Evolutionary conservation across 306 rosid species (phyloP), one percentile per base, ranked within the genome.

Genomic region (Quercus robur): DNA sequence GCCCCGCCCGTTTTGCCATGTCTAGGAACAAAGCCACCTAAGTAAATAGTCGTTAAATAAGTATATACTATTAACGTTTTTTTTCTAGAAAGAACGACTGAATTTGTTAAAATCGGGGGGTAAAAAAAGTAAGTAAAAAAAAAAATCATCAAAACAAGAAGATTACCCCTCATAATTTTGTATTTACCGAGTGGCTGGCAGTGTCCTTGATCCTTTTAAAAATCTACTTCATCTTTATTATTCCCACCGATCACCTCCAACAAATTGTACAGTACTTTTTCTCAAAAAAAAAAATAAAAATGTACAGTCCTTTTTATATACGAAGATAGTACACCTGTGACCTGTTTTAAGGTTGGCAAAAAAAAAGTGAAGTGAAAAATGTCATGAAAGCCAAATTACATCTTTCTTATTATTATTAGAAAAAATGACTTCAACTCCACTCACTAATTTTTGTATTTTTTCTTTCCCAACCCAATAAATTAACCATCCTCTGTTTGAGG

Each of bases 331-430:
- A 67, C 72, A 68, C 38, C 21, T 81, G 69, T 71, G 56, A 68
- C 38, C 21, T 81, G 74, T 71, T 81, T 81, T 76, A 46, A 75
- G 74, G 67, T 75, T 28, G 63, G 59, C 74, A 73, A 75, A 76
- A 75, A 75, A 76, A 76, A 75, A 78, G 31, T 26, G 57, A 33
- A 13, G 1, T 63, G 54, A 17, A 64, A 62, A 46, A 30, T 51
- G 30, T 20, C 23, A 44, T n/a, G 74, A 75, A 76, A 23, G 21
- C 17, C 44, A 1, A 78, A 15, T 66, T 57, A 46, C 26, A 51
- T 59, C 78, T 64, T 41, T 41, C 11, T 7, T 38, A 38, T 80
- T 80, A 71, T 81, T 33, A 85, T 86, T 88, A 80, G 85, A 83
- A 87, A 84, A 81, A 61, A 62, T 2, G 31, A 62, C 70, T 64